A percentile compares a stretch with the other conserved stretches of the same genome.
These are phyloP conservation scores for Nakazawaea molendinolei DNA, from an alignment of 805 yeast genomes.

Conservation along the genomic window DNA sequence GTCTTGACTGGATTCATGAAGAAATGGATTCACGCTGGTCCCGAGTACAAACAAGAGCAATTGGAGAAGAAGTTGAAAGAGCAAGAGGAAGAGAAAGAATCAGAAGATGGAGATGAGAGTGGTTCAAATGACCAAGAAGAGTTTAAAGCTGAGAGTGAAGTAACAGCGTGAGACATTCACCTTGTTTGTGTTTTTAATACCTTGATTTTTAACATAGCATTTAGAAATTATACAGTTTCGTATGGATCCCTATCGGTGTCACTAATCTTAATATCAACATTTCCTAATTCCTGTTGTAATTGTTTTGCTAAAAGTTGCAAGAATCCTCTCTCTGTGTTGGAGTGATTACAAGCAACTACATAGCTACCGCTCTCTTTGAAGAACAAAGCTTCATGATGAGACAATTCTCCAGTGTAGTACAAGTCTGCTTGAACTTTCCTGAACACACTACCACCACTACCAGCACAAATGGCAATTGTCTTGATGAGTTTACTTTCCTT, in stretches of 20 bases:
- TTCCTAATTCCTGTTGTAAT: conserved; percentile 36
- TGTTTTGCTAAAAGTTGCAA: conserved; percentile 45
- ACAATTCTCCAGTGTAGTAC: conserved; percentile 84
- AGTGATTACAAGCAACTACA: conserved; percentile 79
- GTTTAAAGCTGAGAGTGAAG: too few relatives aligned
- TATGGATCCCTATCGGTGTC: conserved; percentile 61
- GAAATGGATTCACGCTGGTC: conserved; percentile 50
- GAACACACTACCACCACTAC: conserved; percentile 83
- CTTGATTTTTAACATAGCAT: background rate
- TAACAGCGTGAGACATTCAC: too few relatives aligned
- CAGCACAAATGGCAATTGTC: conserved; percentile 86
- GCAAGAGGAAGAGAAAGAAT: background rate
- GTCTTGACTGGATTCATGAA: conserved; percentile 59
- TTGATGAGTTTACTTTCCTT: conserved; percentile 29
- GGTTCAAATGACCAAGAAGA: too few relatives aligned
- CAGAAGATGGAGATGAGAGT: too few relatives aligned
- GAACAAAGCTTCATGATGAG: conserved; percentile 84
- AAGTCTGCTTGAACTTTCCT: conserved; percentile 58
- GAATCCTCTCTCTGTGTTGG: conserved; percentile 90
- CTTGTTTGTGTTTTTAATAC: too few relatives aligned
- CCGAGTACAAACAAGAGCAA: conserved; percentile 13
- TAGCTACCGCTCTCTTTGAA: conserved; percentile 65
- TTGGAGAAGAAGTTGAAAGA: conserved; percentile 13
- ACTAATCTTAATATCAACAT: conserved; percentile 42
- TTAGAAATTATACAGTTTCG: conserved; percentile 9